These are phyloP conservation scores for Gonapodya prolifera DNA, from an alignment of 192 early-diverging fungal genomes.

Conservation along the genomic window DNA sequence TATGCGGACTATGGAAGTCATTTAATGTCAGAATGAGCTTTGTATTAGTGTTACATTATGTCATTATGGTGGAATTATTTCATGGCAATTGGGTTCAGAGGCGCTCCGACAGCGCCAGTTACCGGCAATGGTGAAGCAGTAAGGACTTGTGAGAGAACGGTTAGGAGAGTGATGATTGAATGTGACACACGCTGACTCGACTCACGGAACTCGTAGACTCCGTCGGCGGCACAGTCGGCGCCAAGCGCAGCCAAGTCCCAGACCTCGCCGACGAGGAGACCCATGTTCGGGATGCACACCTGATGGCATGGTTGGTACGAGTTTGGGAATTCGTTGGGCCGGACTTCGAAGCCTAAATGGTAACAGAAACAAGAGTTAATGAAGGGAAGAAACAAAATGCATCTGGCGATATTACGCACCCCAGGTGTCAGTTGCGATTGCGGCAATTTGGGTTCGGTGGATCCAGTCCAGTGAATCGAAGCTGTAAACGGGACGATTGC, in stretches of 20 bases:
- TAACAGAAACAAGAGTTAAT: not conserved
- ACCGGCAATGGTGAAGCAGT: not conserved
- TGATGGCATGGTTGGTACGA: conserved; percentile 4
- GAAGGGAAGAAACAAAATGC: not conserved
- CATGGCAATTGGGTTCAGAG: not conserved
- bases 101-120: conserved; percentile 1
- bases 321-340: conserved; percentile 1
- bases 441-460: not conserved
- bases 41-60: too few relatives aligned
- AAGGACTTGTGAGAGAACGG: not conserved
- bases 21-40: too few relatives aligned
- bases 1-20: too few relatives aligned
- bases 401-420: not conserved
- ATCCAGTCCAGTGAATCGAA: conserved; percentile 4
- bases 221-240: not conserved
- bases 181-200: not conserved
- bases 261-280: conserved; percentile 2
- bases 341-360: not conserved
- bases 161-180: not conserved
- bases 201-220: conserved; percentile 3
- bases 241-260: not conserved
- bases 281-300: conserved; percentile 2
- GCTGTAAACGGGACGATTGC: not conserved
- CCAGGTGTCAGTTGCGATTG: not conserved
- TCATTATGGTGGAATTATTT: too few relatives aligned